These are phyloP conservation scores for Phialemonium atrogriseum DNA, from an alignment of 2,329 filamentous ascomycete species.

Conservation along the genomic window DNA sequence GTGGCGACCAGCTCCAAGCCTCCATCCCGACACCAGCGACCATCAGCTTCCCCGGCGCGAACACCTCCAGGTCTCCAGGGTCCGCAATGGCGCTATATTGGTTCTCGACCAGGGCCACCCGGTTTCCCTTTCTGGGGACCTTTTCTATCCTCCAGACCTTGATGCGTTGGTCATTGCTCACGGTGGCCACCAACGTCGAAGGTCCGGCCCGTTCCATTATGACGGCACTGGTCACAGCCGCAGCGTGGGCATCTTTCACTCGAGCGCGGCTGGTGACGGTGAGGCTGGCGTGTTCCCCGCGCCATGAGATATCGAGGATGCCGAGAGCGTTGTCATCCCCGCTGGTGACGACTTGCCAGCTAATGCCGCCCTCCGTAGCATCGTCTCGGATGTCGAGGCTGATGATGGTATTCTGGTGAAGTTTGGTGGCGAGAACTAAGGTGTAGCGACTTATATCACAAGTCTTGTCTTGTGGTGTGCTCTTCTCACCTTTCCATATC, in stretches of 20 bases:
- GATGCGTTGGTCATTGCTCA: constrained; percentile 54
- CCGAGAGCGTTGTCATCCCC: constrained; percentile 84
- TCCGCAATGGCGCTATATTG: constrained; percentile 53
- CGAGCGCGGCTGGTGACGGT: constrained; percentile 15
- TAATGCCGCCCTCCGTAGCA: constrained; percentile 12
- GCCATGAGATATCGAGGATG: constrained; percentile 29
- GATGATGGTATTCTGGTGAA: constrained; percentile 83
- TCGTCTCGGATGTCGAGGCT: constrained; percentile 34
- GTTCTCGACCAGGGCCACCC: constrained; percentile 36
- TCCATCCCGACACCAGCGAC: constrained; percentile 40
- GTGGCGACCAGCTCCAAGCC: constrained; percentile 31
- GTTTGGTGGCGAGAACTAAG: constrained; percentile 25
- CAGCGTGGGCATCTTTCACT: constrained; percentile 57
- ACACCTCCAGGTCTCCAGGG: constrained; percentile 40
- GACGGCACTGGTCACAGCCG: constrained; percentile 56
- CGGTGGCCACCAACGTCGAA: constrained; percentile 28
- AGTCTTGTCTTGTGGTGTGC: neutral
- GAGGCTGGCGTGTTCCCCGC: constrained; percentile 19
- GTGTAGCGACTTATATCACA: constrained; percentile 13
- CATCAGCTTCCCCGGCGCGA: constrained; percentile 24
- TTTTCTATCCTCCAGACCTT: constrained; percentile 40
- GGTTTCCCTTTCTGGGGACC: constrained; percentile 3
- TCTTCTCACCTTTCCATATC: constrained; percentile 37
- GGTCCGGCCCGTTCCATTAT: constrained; percentile 20
- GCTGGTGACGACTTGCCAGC: constrained; percentile 56